A percentile compares a stretch with the other conserved stretches of the same genome.
These are phyloP conservation scores for Flaveria trinervia DNA, from an alignment of 129 eudicot species.

Conservation along the genomic window DNA sequence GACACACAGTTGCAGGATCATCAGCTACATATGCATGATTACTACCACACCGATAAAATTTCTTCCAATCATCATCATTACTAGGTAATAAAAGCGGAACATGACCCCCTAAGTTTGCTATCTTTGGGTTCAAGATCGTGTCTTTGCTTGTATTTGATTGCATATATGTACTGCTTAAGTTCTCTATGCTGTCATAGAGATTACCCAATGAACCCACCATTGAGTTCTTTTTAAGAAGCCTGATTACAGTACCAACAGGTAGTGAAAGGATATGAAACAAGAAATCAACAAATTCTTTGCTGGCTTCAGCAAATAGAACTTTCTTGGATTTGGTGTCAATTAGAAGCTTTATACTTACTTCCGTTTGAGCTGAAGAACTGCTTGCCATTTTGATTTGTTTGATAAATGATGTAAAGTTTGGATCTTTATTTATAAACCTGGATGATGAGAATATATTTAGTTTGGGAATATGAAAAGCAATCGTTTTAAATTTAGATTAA, in stretches of 20 bases:
- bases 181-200: slow-evolving; percentile 38
- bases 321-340: slow-evolving; percentile 36
- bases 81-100: slow-evolving; percentile 26
- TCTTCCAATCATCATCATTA: background rate
- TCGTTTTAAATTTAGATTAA: background rate
- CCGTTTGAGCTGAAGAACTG: slow-evolving; percentile 16
- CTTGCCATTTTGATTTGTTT: slow-evolving; percentile 18
- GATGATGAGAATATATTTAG: background rate
- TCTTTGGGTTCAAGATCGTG: slow-evolving; percentile 37
- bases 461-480: slow-evolving; percentile 7
- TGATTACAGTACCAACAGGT: slow-evolving; percentile 33
- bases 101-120: background rate
- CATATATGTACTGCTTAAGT: slow-evolving; percentile 21
- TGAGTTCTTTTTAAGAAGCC: slow-evolving; percentile 29
- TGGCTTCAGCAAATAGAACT: slow-evolving; percentile 51
- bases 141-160: slow-evolving; percentile 25
- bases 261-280: slow-evolving; percentile 40
- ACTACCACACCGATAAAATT: slow-evolving; percentile 30
- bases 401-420: background rate
- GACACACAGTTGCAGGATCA: slow-evolving; percentile 25
- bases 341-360: slow-evolving; percentile 40
- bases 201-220: slow-evolving; percentile 42
- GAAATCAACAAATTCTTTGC: slow-evolving; percentile 35
- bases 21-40: background rate
- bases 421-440: background rate